Conservation (phyloP, 352 stramenopile species). For the Pythium rhizo-oryzae region DNA sequence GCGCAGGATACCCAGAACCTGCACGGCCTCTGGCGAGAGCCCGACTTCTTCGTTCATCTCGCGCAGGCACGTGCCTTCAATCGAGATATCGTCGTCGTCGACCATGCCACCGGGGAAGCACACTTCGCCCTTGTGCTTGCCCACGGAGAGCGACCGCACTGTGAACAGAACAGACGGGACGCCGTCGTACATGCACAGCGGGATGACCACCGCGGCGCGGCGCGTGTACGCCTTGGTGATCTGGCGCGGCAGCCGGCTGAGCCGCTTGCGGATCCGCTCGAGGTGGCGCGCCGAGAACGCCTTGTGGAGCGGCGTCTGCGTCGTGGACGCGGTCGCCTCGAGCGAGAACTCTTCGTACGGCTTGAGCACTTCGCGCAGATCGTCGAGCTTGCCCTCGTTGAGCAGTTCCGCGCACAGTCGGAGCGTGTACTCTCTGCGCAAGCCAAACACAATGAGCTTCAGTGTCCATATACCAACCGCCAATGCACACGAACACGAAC, state of each 20-base stretch:
- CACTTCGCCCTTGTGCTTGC: slow-evolving; percentile 95
- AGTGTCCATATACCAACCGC: not conserved
- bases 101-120: slow-evolving; percentile 97
- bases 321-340: slow-evolving; percentile 17
- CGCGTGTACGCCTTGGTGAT: slow-evolving; percentile 93
- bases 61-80: slow-evolving; percentile 95
- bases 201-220: slow-evolving; percentile 94
- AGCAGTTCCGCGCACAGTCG: slow-evolving; percentile 75
- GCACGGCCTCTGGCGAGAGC: slow-evolving; percentile 72
- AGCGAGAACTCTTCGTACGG: slow-evolving; percentile 56
- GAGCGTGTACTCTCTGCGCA: slow-evolving; percentile 70
- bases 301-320: slow-evolving; percentile 50
- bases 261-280: slow-evolving; percentile 93
- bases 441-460: not conserved
- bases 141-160: slow-evolving; percentile 89
- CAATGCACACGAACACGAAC: not conserved
- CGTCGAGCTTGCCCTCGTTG: slow-evolving; percentile 71
- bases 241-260: slow-evolving; percentile 94
- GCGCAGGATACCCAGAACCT: slow-evolving; percentile 93
- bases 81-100: slow-evolving; percentile 91
- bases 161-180: slow-evolving; percentile 97
- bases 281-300: slow-evolving; percentile 90
- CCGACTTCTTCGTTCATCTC: slow-evolving; percentile 99
- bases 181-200: slow-evolving; percentile 96
- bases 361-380: slow-evolving; percentile 68